These are phyloP conservation scores for Hypomontagnella monticulosa DNA, from an alignment of 495 filamentous ascomycete genomes.

Conservation along the genomic window DNA sequence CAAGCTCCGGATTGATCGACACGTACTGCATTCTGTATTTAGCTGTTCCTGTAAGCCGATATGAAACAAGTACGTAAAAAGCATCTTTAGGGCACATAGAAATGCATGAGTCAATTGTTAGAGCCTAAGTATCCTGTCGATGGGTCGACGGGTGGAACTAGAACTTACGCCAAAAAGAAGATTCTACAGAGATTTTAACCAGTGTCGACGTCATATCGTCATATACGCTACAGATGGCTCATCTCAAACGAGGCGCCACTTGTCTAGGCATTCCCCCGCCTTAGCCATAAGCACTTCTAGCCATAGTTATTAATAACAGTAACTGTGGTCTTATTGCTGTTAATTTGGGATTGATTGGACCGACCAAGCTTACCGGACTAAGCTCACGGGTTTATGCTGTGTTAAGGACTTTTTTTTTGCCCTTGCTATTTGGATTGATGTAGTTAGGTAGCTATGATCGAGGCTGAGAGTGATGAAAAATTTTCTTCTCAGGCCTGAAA, in stretches of 20 bases:
- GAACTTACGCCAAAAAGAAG: no score
- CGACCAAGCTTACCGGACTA: constrained; percentile 16
- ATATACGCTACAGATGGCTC: constrained; percentile 6
- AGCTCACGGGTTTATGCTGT: constrained; percentile 20
- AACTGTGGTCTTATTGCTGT: constrained; percentile 24
- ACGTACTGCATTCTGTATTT: constrained; percentile 13
- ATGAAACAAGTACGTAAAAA: constrained; percentile 37
- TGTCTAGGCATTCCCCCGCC: constrained; percentile 19
- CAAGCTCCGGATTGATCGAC: constrained; percentile 17
- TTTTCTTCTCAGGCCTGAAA: constrained; percentile 36
- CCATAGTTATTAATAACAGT: constrained; percentile 17
- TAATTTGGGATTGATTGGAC: constrained; percentile 32
- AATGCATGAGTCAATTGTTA: constrained; percentile 29
- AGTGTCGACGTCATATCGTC: constrained; percentile 33
- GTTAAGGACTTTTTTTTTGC: constrained; percentile 18
- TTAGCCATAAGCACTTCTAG: constrained; percentile 28
- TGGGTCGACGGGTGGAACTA: constrained; percentile 19
- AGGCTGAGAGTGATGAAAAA: constrained; percentile 40
- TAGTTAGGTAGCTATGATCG: constrained; percentile 27
- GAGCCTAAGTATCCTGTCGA: constrained; percentile 28
- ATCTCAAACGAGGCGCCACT: constrained; percentile 16
- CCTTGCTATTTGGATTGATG: no score
- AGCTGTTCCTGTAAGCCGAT: constrained; percentile 29
- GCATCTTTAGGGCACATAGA: constrained; percentile 28
- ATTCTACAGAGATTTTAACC: constrained; percentile 12